Conservation (phyloP, 495 filamentous ascomycete genomes). For the Talaromyces liani region DNA sequence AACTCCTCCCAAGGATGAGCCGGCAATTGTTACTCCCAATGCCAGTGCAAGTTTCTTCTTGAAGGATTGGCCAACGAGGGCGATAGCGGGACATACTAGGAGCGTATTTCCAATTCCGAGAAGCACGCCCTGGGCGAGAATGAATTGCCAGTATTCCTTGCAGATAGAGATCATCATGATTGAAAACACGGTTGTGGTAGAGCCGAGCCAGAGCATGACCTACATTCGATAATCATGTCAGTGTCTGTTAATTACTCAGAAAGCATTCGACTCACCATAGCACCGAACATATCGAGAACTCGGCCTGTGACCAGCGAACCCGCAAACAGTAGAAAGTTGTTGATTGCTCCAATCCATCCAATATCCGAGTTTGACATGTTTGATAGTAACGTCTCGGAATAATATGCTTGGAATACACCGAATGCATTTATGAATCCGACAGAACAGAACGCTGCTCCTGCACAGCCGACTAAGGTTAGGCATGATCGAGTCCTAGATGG, state of each 20-base stretch:
- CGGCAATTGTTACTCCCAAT: constrained; percentile 45
- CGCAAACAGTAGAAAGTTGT: constrained; percentile 31
- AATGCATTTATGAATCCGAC: constrained; percentile 58
- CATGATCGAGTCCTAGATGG: not conserved
- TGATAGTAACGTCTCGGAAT: constrained; percentile 40
- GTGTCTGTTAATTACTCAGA: not conserved
- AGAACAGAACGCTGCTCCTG: constrained; percentile 35
- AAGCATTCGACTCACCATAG: constrained; percentile 14
- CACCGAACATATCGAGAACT: constrained; percentile 33
- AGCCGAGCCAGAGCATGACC: constrained; percentile 22
- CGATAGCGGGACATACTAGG: constrained; percentile 43
- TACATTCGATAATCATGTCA: constrained; percentile 5
- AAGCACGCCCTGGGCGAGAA: constrained; percentile 54
- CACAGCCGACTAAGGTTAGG: constrained; percentile 8
- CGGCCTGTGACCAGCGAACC: constrained; percentile 25
- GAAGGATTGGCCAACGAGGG: constrained; percentile 48
- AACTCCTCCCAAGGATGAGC: constrained; percentile 52
- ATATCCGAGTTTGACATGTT: constrained; percentile 41
- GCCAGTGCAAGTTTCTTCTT: constrained; percentile 44
- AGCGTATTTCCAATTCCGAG: constrained; percentile 43
- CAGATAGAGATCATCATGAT: constrained; percentile 55
- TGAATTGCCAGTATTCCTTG: constrained; percentile 52
- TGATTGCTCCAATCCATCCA: constrained; percentile 54
- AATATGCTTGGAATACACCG: constrained; percentile 57
- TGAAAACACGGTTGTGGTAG: constrained; percentile 28